A percentile compares a stretch with the other conserved stretches of the same genome.
phyloP scores from a whole-genome alignment of 257 asterid genomes.

The Leonotis leonurus region DNA sequence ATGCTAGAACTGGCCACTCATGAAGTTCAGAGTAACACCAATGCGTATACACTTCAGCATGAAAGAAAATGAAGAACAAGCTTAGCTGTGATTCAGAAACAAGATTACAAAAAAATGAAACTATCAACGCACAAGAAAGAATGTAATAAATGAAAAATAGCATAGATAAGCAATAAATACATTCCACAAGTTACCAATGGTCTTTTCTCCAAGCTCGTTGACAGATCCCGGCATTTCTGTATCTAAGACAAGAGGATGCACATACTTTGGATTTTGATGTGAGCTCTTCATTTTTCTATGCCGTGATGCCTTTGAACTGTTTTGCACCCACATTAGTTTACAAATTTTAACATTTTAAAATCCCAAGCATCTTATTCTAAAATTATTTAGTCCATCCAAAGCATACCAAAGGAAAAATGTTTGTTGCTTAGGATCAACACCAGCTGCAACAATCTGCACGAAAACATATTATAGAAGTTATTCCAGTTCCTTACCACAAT shows the following conservation, averaged over 20 bases:
- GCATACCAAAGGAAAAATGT: conserved; percentile 78
- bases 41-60: background rate
- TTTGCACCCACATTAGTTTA: conserved; percentile 26
- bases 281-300: conserved; percentile 43
- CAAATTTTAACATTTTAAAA: conserved; percentile 20
- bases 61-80: conserved; percentile 8
- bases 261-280: conserved; percentile 52
- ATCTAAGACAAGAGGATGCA: conserved; percentile 60
- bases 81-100: conserved; percentile 4
- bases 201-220: conserved; percentile 51
- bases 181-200: conserved; percentile 50
- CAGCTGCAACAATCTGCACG: conserved; percentile 76
- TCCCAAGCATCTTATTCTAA: background rate
- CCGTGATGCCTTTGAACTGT: conserved; percentile 65
- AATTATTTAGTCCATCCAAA: conserved; percentile 19
- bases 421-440: conserved; percentile 86
- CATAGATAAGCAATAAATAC: background rate
- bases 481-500: background rate
- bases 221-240: conserved; percentile 49
- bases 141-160: background rate
- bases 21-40: background rate
- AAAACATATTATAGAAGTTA: conserved; percentile 15
- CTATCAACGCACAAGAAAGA: background rate
- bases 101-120: conserved; percentile 3
- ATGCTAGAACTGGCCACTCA: conserved; percentile 2